A percentile compares a stretch with the other conserved stretches of the same genome.
These are phyloP conservation scores for Silene latifolia DNA, from an alignment of 148 eudicot genomes.

Conservation along the genomic window DNA sequence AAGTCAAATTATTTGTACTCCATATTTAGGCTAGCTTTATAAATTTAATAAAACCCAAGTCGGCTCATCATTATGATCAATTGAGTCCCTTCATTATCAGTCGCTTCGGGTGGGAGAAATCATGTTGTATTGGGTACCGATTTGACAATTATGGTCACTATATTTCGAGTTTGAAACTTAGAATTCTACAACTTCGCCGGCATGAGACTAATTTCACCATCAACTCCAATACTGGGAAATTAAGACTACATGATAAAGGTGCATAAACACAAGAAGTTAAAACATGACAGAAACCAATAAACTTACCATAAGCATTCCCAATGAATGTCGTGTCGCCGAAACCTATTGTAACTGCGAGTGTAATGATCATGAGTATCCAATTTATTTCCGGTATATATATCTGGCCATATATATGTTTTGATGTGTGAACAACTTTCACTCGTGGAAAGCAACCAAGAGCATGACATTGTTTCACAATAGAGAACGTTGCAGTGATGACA, in stretches of 20 bases:
- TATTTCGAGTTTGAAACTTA: background rate
- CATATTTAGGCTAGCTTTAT: background rate
- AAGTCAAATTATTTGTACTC: background rate
- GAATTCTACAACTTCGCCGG: background rate
- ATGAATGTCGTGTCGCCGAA: conserved; percentile 76
- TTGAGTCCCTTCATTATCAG: background rate
- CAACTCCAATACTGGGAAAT: background rate
- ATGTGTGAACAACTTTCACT: conserved; percentile 91
- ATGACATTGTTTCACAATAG: conserved; percentile 85
- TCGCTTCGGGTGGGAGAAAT: background rate
- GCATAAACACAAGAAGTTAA: background rate
- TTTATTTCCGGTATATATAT: conserved; percentile 95
- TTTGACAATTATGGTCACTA: background rate
- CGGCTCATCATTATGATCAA: background rate
- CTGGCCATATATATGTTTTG: conserved; percentile 80
- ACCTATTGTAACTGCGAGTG: conserved; percentile 77
- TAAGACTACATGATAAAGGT: background rate
- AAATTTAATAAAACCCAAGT: background rate
- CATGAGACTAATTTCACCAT: background rate
- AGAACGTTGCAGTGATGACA: conserved; percentile 89
- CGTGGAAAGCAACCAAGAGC: conserved; percentile 96
- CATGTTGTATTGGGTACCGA: background rate
- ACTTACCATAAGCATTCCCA: conserved; percentile 95
- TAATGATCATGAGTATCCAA: conserved; percentile 94
- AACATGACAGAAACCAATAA: background rate